Conservation (phyloP, 441 rosid species). For the Codiaeum variegatum region DNA sequence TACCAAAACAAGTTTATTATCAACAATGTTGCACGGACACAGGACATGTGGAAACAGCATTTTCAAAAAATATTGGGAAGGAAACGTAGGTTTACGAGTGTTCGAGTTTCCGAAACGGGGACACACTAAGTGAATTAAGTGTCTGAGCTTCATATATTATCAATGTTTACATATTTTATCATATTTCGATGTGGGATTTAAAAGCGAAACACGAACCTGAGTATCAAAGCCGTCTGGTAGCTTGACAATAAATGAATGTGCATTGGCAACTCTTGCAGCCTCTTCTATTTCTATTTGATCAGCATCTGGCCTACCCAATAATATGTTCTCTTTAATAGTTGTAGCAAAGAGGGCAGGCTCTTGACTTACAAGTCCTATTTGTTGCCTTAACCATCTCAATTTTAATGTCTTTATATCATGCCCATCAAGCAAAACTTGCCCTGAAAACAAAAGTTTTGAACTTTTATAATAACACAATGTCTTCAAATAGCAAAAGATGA, state of each 20-base stretch:
- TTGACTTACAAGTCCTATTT: conserved; percentile 98
- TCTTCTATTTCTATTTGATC: conserved; percentile 79
- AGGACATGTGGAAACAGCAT: too few relatives aligned
- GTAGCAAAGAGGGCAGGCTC: conserved; percentile 97
- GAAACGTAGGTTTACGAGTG: too few relatives aligned
- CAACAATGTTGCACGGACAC: too few relatives aligned
- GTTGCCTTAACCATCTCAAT: conserved; percentile 88
- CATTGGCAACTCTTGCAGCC: conserved; percentile 99
- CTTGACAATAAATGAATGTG: conserved; percentile 92
- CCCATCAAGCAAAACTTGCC: conserved; percentile 88
- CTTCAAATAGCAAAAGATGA: conserved; percentile 13
- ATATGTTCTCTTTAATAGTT: conserved; percentile 88
- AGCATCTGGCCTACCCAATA: conserved; percentile 90
- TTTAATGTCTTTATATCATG: conserved; percentile 76
- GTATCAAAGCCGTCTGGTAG: conserved; percentile 93
- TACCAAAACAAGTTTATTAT: background rate
- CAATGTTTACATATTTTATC: too few relatives aligned
- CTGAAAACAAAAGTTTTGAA: conserved; percentile 31
- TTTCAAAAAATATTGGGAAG: too few relatives aligned
- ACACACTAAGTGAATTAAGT: too few relatives aligned
- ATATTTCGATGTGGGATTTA: too few relatives aligned
- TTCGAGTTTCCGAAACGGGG: too few relatives aligned
- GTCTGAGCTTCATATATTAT: too few relatives aligned
- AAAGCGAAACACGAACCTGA: conserved; percentile 81
- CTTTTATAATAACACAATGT: background rate